phyloP scores from a whole-genome alignment of 805 yeast genomes.

The Hyphopichia homilentoma region DNA sequence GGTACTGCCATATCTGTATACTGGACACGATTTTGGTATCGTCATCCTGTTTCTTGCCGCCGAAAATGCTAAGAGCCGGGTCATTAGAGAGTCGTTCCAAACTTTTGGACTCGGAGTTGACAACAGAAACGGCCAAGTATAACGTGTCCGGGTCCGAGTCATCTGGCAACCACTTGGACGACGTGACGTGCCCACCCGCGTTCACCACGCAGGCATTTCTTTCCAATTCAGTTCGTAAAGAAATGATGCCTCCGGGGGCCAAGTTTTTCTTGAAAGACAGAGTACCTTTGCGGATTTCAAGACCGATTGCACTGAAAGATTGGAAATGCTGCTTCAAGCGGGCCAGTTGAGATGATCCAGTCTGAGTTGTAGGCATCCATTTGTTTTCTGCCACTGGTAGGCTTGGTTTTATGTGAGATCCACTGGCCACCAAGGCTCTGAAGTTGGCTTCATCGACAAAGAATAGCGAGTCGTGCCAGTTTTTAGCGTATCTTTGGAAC shows the following conservation, averaged over 20 bases:
- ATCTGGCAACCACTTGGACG: slow-evolving; percentile 49
- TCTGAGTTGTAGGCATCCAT: too few relatives aligned
- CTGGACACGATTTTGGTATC: slow-evolving; percentile 29
- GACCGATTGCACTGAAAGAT: too few relatives aligned
- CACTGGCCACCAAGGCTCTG: not conserved
- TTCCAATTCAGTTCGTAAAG: not conserved
- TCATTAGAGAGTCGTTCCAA: slow-evolving; percentile 15
- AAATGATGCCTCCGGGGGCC: not conserved
- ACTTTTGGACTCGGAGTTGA: slow-evolving; percentile 27
- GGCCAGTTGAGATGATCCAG: too few relatives aligned
- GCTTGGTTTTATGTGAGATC: too few relatives aligned
- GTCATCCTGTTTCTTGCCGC: slow-evolving; percentile 7
- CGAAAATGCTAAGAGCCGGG: slow-evolving; percentile 30
- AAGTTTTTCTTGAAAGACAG: not conserved
- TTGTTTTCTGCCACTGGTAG: too few relatives aligned
- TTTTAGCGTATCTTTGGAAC: not conserved
- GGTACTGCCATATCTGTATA: slow-evolving; percentile 44
- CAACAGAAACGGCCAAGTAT: slow-evolving; percentile 49
- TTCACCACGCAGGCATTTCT: slow-evolving; percentile 42
- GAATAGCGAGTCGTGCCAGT: not conserved
- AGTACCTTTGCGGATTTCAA: too few relatives aligned
- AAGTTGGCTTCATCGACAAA: not conserved
- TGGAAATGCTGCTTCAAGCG: too few relatives aligned
- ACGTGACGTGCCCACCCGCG: slow-evolving; percentile 50
- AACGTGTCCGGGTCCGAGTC: slow-evolving; percentile 17